Percentiles rank a stretch among this genome's conserved stretches.
Conservation (phyloP, 176 grass and related monocot species). For the Phragmites australis region DNA sequence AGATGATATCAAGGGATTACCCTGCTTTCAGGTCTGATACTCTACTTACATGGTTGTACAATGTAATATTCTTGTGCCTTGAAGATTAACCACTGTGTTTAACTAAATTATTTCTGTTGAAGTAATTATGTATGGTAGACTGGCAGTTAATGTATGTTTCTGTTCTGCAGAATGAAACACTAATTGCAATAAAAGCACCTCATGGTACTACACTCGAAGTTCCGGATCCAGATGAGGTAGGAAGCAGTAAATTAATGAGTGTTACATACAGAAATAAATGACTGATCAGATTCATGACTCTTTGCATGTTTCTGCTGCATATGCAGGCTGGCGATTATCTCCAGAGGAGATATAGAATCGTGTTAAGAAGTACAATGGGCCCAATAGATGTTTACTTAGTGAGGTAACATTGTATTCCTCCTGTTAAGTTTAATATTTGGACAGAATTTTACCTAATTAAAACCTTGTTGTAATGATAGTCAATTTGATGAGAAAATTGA, state of each 20-base stretch:
- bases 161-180: slow-evolving; percentile 80
- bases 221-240: slow-evolving; percentile 96
- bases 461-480: slow-evolving; percentile 48
- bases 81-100: not conserved
- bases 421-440: slow-evolving; percentile 15
- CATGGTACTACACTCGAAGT: slow-evolving; percentile 97
- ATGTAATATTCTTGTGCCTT: slow-evolving; percentile 7
- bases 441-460: slow-evolving; percentile 32
- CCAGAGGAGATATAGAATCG: slow-evolving; percentile 97
- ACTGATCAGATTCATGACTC: not conserved
- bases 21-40: slow-evolving; percentile 81
- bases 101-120: slow-evolving; percentile 17
- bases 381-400: slow-evolving; percentile 99
- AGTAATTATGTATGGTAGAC: not conserved
- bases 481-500: slow-evolving; percentile 95
- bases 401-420: slow-evolving; percentile 62
- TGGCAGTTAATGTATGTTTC: slow-evolving; percentile 4
- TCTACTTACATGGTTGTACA: slow-evolving; percentile 31
- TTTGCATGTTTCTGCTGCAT: slow-evolving; percentile 23
- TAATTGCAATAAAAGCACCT: slow-evolving; percentile 99
- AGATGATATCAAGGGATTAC: slow-evolving; percentile 95
- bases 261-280: slow-evolving; percentile 6
- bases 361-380: slow-evolving; percentile 94
- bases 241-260: slow-evolving; percentile 19
- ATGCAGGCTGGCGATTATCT: slow-evolving; percentile 90